Base-by-base conservation (phyloP, 1,139 yeast genomes). In the Ogataea hybrid region DNA sequence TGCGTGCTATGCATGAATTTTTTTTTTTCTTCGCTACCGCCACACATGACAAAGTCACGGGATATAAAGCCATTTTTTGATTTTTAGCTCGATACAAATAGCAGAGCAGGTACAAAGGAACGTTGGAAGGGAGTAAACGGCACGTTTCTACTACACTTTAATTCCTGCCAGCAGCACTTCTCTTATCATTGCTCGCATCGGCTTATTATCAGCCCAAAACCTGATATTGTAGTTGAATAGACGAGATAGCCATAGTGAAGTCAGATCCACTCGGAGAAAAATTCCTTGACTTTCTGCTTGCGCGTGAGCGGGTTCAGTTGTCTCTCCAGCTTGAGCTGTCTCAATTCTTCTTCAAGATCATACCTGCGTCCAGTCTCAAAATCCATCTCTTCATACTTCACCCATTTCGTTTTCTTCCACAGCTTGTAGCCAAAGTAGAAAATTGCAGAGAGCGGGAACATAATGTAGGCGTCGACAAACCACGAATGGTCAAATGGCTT, bases 381-480 rank as follows among this genome's bases (percentile, higher is more conserved):
- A 51, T 75, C 80, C 79, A 75, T 73, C 31, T 74, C 77, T 37
- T 65, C 67, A 28, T 57, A 57, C 16, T 49, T 51, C 17, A 58
- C 39, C 18, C 56, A 37, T 2, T 53, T 47, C 25, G 46, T 35
- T 49, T 66, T 71, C 16, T 25, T 31, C 27, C 25, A 17, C 7
- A 42, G 20, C 22, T 36, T 21, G 29, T 39, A 35, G 8, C 31
- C 34, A 46, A 67, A 57, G 28, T 69, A 64, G 47, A 78, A 80
- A 32, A 81, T 65, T 3, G 88, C 87, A 22, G 83, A 59, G 49
- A 82, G 62, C 4, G 88, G 87, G 22, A 82, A 59, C 51, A 82
- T 63, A 44, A 82, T 73, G 56, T 83, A 82, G 5, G 82, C 78
- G 57, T 81, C 88, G 31, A 82, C 81, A 59, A 80, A 82, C 46